Evolutionary conservation across 129 eudicot species (phyloP).

Genomic region (Flaveria sonorensis): DNA sequence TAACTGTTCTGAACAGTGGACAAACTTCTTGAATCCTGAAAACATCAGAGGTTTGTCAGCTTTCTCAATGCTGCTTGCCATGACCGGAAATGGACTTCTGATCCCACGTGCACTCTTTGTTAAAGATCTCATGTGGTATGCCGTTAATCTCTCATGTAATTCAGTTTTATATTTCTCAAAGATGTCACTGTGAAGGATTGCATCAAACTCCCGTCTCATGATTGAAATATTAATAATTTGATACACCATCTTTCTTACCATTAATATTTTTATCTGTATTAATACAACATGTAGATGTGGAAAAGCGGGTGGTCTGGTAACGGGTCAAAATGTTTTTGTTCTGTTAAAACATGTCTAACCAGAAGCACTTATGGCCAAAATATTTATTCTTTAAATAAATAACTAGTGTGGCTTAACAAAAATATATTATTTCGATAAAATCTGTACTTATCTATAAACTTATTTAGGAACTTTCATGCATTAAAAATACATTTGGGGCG

Average conservation of each 20-base stretch:
- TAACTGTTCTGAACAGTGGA: slow-evolving; percentile 66
- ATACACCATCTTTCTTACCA: background rate
- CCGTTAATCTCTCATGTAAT: slow-evolving; percentile 10
- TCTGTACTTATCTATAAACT: background rate
- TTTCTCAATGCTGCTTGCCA: slow-evolving; percentile 90
- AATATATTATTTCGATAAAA: background rate
- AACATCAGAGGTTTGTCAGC: slow-evolving; percentile 92
- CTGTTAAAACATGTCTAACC: background rate
- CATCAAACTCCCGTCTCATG: background rate
- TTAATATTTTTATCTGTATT: background rate
- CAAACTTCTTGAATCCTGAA: slow-evolving; percentile 85
- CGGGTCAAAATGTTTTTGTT: no score
- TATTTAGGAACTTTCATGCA: background rate
- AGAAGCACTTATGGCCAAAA: background rate
- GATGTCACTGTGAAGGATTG: background rate
- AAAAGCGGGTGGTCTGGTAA: slow-evolving; percentile 3
- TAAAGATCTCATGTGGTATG: slow-evolving; percentile 98
- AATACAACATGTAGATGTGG: background rate
- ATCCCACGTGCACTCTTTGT: slow-evolving; percentile 93
- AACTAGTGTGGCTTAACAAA: background rate
- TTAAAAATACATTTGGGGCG: background rate
- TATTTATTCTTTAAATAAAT: background rate
- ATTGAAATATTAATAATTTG: background rate
- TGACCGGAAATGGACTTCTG: slow-evolving; percentile 93
- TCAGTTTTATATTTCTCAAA: slow-evolving; percentile 12